Base-by-base conservation (phyloP, 106 monocot species). In the Phalaenopsis aphrodite region DNA sequence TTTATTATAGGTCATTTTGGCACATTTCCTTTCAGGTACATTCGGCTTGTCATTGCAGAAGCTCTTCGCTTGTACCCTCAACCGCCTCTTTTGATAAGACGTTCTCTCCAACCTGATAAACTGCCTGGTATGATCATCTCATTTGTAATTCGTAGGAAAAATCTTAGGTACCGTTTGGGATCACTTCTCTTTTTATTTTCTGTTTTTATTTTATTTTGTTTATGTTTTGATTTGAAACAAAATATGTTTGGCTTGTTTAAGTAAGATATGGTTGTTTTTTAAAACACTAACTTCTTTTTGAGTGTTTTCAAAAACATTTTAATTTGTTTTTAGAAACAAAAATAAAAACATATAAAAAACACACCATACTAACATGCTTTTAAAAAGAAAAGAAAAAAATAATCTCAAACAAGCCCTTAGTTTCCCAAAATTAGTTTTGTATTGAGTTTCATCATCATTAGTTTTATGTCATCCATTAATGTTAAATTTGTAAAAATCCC, bases 31-130 rank as follows among this genome's bases (percentile, higher is more conserved):
- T 78, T n/a, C 81, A 98, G 98, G 83, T 98, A 94, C 79, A 91
- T 98, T 81, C 81, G 90, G 42, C 85, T 92, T 5, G 88, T 98
- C 56, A 82, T 94, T 79, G 88, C 88, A 72, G 97, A 98, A 86
- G 78, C 90, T 64, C 97, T 98, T 81, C 94, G 97, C 10, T 74
- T 98, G 14, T 98, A 94, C 78, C 98, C 98, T 47, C 98, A 98
- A 81, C 98, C 94, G 80, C 98, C 98, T 43, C 80, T 98, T 43
- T 85, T 98, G 41, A 98, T 98, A 76, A 86, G 98, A 77, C 98
- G 98, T 76, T n/a, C 89, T 61, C 90, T 98, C 19, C 83, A 90
- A 83, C 41, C 80, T 42, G 98, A 94, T 79, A 88, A 77, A 76
- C 81, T 98, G 55, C 98, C 98, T 74, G 94, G 94, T 98, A 92